A percentile compares a stretch with the other conserved stretches of the same genome.
These are phyloP conservation scores for Diaporthe sp. DNA, from an alignment of 2,329 filamentous ascomycete genomes.

Conservation along the genomic window DNA sequence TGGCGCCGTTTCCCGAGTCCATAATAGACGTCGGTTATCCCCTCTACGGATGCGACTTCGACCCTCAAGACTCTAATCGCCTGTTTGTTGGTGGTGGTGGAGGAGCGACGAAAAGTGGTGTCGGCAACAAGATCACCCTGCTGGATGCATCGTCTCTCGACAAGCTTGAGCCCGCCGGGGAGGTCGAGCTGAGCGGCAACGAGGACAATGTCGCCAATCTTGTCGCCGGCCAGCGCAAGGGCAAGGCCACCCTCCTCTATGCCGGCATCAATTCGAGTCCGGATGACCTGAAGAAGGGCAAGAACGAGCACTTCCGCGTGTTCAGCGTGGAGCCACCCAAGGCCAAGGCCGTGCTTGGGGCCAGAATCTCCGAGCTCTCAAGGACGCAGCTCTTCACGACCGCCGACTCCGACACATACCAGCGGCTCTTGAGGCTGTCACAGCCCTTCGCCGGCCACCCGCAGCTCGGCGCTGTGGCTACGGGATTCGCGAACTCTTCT, in stretches of 20 bases:
- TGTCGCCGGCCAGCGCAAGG: constrained; percentile 74
- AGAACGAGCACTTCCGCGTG: constrained; percentile 87
- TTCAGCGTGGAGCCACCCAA: constrained; percentile 70
- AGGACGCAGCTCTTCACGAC: constrained; percentile 67
- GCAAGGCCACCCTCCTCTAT: constrained; percentile 70
- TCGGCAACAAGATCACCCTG: constrained; percentile 87
- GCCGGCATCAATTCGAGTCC: constrained; percentile 89
- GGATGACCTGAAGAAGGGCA: constrained; percentile 78
- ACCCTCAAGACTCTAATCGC: constrained; percentile 81
- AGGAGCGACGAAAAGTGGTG: constrained; percentile 83
- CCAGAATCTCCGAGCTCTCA: constrained; percentile 65
- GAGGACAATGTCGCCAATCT: constrained; percentile 93
- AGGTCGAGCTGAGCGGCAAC: constrained; percentile 83
- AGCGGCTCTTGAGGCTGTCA: constrained; percentile 70
- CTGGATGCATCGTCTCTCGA: constrained; percentile 78
- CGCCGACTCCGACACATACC: constrained; percentile 68
- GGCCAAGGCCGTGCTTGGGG: constrained; percentile 50
- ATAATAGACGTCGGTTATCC: constrained; percentile 84
- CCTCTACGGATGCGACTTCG: constrained; percentile 89
- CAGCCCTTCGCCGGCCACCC: constrained; percentile 65
- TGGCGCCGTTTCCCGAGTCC: constrained; percentile 61
- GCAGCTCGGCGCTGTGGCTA: constrained; percentile 83
- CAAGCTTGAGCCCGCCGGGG: constrained; percentile 74
- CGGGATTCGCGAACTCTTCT: constrained; percentile 80
- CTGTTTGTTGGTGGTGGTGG: constrained; percentile 90